Evolutionary conservation across 2,329 filamentous ascomycete species (phyloP).

Genomic region (Trichoderma semiorbis): DNA sequence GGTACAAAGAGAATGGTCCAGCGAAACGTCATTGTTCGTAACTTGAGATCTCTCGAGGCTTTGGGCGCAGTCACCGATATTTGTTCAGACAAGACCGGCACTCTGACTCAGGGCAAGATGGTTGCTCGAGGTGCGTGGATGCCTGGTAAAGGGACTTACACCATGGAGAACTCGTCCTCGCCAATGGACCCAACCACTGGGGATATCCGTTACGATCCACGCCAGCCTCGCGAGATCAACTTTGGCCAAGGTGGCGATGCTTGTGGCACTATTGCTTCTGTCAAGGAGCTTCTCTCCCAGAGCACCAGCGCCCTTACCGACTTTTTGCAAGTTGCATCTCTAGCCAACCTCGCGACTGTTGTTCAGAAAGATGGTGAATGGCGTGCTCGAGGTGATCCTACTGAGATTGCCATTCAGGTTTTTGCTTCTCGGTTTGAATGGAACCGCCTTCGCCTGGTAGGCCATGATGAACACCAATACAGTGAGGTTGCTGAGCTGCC

Average conservation of each 20-base stretch:
- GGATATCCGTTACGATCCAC: not conserved
- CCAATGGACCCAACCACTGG: not conserved
- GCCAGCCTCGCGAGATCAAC: not conserved
- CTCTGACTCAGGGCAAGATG: not conserved
- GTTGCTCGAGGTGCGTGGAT: not conserved
- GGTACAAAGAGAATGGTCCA: not conserved
- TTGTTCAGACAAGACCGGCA: not conserved
- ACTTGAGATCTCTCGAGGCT: not conserved
- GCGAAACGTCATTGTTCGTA: not conserved
- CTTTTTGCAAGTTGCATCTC: not conserved
- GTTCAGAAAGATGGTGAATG: constrained; percentile 53
- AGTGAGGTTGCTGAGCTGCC: not conserved
- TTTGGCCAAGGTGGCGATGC: constrained; percentile 27
- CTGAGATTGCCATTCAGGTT: constrained; percentile 70
- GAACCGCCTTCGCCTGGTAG: constrained; percentile 55
- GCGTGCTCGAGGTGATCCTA: constrained; percentile 62
- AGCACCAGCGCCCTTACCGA: not conserved
- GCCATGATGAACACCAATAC: constrained; percentile 50
- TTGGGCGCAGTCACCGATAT: not conserved
- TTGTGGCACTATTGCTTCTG: constrained; percentile 28
- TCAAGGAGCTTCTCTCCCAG: not conserved
- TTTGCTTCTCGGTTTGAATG: constrained; percentile 67
- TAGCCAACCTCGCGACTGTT: constrained; percentile 32
- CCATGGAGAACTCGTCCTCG: not conserved
- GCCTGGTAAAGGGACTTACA: not conserved